Evolutionary conservation across 768 basidiomycete species (phyloP), one percentile per base, ranked within the genome.

Genomic region (Goffeauzyma gilvescens): DNA sequence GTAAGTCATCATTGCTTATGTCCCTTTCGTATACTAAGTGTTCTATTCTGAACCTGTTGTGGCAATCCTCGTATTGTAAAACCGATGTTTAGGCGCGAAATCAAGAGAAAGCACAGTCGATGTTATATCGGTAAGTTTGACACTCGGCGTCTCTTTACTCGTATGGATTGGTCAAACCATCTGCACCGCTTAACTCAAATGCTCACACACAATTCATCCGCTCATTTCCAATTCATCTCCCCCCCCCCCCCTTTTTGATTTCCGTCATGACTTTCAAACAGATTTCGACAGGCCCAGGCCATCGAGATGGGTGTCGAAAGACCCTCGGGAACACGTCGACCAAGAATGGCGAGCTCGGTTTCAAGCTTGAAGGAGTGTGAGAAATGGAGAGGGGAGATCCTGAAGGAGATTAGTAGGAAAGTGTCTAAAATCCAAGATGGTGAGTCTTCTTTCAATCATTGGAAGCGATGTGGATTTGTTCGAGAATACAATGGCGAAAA

Each of bases 391-490:
- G 90, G 89, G 44, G 90, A 96, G 64, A 84, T 95, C 15, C 60
- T 98, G 42, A 69, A 86, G 32, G 90, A 98, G 58, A 87, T 95
- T 37, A 86, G 83, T 59, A 62, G 90, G 48, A 96, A 98, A 62
- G 90, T 96, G 20, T 86, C 85, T 13, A 95, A 96, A 65, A 96
- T 96, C 34, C 90, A 98, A 63, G 90, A 98, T 57, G 66, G 86
- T 87, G 24, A 47, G 81, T 68, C 4, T 31, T 14, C 7, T 43
- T 31, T 20, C 1, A 40, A 17, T 37, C 24, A 13, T 23, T 17
- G 14, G 17, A 6, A 20, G 6, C 12, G 12, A 13, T 9, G 7
- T 18, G 31, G 21, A 17, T 39, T 53, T 15, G 23, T 33, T 35
- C 37, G 41, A 25, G 38, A 10, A n/a, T n/a, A n/a, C n/a, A n/a